Evolutionary conservation across 192 early-diverging fungal genomes (phyloP).

Genomic region (Mortierella alpina): DNA sequence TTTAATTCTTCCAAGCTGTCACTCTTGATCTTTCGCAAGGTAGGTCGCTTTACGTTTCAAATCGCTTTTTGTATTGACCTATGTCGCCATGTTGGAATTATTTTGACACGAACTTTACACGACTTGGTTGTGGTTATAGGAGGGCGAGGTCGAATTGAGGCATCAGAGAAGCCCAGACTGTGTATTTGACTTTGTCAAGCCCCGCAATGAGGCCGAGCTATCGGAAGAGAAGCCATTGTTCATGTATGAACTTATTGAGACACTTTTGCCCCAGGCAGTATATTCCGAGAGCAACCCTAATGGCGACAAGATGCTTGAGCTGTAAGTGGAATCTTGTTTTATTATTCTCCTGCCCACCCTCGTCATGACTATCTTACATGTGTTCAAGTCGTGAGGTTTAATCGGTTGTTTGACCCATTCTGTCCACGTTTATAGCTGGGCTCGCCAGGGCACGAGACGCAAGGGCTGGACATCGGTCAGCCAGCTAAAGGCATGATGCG

Average conservation of each 20-base stretch:
- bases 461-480: slow-evolving; percentile 56
- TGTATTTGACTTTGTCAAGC: slow-evolving; percentile 95
- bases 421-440: slow-evolving; percentile 35
- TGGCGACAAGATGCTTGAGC: slow-evolving; percentile 78
- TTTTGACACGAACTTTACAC: background rate
- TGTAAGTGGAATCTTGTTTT: slow-evolving; percentile 64
- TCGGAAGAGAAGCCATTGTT: slow-evolving; percentile 86
- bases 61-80: background rate
- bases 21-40: slow-evolving; percentile 89
- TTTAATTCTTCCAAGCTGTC: slow-evolving; percentile 91
- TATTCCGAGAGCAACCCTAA: slow-evolving; percentile 70
- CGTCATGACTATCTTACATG: background rate
- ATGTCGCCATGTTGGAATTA: background rate
- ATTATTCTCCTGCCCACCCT: background rate
- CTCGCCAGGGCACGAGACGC: slow-evolving; percentile 45
- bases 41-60: slow-evolving; percentile 4
- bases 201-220: slow-evolving; percentile 55
- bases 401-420: background rate
- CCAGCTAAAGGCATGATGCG: slow-evolving; percentile 24
- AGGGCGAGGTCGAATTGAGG: slow-evolving; percentile 88
- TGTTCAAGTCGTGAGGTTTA: background rate
- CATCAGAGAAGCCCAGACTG: slow-evolving; percentile 96
- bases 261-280: slow-evolving; percentile 82
- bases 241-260: slow-evolving; percentile 90
- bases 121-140: slow-evolving; percentile 43